Evolutionary conservation across 2,329 filamentous ascomycete species (phyloP), one percentile per base, ranked within the genome.

Genomic region (Phyllosticta capitalensis): DNA sequence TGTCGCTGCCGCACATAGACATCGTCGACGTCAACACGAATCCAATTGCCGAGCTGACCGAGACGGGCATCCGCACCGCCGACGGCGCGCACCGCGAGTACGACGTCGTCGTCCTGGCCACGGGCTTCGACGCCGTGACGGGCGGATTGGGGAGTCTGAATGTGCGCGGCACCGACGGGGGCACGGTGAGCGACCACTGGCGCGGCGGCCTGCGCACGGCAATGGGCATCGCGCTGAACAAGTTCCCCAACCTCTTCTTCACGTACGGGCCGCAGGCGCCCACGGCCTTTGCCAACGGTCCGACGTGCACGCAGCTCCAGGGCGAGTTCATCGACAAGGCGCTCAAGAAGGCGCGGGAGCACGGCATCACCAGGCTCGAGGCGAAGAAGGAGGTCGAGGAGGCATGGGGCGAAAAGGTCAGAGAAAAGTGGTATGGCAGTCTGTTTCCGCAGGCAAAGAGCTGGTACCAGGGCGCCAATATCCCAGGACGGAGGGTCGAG

Each of bases 61-160:
- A 75, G 10, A 73, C 75, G n/a, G 77, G 81, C 14, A 68, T 83
- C 54, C 69, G 78, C 66, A 71, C 82, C 1, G 76, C 75, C 3
- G 66, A 68, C 33, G 81, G 79, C n/a, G 66, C 75, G 38, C 68
- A 78, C n/a, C 67, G 81, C 56, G 72, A 79, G 33, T 76, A 82
- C 14, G 83, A 85, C 64, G 75, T 76, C 12, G 77, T 85, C 21
- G 74, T 85, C 54, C 65, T 74, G 55, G 75, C 68, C 21, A 77
- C 70, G 0, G 76, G 76, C 0, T 78, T 78, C 58, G 75, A 78
- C 57, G 68, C 72, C 1, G 69, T 74, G 59, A 69, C 67, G 1
- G 75, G 74, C 9, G 50, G 48, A 26, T 26, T 58, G 24, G 30
- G 14, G 4, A 50, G 38, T n/a, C 28, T 58, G 14, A 26, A 53